Base-by-base conservation (phyloP, 202 grass and related monocot genomes). In the Brachypodium distachyon region DNA sequence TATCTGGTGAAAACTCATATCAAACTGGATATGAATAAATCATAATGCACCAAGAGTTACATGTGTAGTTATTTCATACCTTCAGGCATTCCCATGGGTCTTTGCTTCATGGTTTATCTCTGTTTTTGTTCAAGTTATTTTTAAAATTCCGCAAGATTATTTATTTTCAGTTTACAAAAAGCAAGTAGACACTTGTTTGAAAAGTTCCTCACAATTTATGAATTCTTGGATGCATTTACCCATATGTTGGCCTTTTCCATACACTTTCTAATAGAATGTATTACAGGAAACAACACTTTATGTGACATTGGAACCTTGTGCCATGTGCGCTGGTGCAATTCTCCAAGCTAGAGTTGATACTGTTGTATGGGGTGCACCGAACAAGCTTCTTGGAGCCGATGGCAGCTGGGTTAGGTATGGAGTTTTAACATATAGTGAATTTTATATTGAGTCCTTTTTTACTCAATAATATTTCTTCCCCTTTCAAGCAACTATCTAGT, bases 371-470 rank as follows among this genome's bases (percentile, higher is more conserved):
- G 95, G 95, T 78, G 91, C 95, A 16, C 89, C 91, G 62, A 98
- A 98, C 77, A 98, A 90, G 59, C 87, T 98, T 78, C 69, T 98
- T 5, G 95, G 95, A 77, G 95, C 91, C 4, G 95, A 98, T 89
- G 95, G 95, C 40, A 98, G 95, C 80, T 98, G 95, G 95, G 89
- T 98, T 77, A 98, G 89, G 95, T 98, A 92, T 78, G 74, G 12
- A 75, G n/a, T 22, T 82, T 54, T 78, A 47, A 6, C 29, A 58
- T 28, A 41, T 37, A 49, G 13, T 29, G 37, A 67, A 67, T 37
- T 73, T 61, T 27, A 54, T 37, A 48, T 36, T 37, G 40, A 59
- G 27, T 56, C 54, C 54, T 77, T 70, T 76, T 49, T 47, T 72
- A 17, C 72, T 17, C 26, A 26, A 31, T 41, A 62, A 16, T n/a